These are phyloP conservation scores for Suhomyces prunicola DNA, from an alignment of 805 yeast genomes.

Conservation along the genomic window DNA sequence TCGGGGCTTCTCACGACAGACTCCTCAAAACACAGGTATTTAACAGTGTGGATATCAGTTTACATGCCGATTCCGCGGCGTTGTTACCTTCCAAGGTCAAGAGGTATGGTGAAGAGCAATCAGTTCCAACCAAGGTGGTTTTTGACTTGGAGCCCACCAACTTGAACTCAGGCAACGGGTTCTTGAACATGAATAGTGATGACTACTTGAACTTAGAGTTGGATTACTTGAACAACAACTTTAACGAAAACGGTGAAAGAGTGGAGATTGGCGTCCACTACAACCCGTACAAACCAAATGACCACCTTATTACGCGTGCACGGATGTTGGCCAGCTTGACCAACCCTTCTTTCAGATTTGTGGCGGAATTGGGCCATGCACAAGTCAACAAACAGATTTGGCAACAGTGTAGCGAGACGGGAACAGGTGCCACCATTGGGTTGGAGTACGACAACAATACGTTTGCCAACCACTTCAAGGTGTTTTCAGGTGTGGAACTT, in stretches of 20 bases:
- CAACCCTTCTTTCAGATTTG: conserved; percentile 43
- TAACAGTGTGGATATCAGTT: conserved; percentile 33
- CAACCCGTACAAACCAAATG: conserved; percentile 53
- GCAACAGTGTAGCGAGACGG: conserved; percentile 55
- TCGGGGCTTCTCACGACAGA: conserved; percentile 31
- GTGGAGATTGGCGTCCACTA: conserved; percentile 47
- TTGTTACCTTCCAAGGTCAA: conserved; percentile 20
- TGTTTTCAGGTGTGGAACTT: conserved; percentile 55
- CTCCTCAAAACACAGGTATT: conserved; percentile 46
- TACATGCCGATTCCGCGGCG: conserved; percentile 39
- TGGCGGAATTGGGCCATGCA: conserved; percentile 29
- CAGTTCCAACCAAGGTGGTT: conserved; percentile 45
- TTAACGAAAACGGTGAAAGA: conserved; percentile 50
- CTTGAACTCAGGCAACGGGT: conserved; percentile 32
- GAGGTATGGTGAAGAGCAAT: conserved; percentile 34
- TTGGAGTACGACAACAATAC: conserved; percentile 30
- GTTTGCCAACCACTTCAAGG: conserved; percentile 19
- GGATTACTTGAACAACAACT: conserved; percentile 41
- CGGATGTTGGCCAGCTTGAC: conserved; percentile 44
- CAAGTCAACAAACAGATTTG: conserved; percentile 47
- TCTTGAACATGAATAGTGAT: conserved; percentile 35
- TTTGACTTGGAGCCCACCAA: conserved; percentile 40
- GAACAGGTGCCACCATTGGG: conserved; percentile 52
- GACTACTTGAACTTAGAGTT: conserved; percentile 36
- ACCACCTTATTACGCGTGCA: conserved; percentile 44